Evolutionary conservation across 2,329 filamentous ascomycete species (phyloP).

Genomic region (Colletotrichum higginsianum): DNA sequence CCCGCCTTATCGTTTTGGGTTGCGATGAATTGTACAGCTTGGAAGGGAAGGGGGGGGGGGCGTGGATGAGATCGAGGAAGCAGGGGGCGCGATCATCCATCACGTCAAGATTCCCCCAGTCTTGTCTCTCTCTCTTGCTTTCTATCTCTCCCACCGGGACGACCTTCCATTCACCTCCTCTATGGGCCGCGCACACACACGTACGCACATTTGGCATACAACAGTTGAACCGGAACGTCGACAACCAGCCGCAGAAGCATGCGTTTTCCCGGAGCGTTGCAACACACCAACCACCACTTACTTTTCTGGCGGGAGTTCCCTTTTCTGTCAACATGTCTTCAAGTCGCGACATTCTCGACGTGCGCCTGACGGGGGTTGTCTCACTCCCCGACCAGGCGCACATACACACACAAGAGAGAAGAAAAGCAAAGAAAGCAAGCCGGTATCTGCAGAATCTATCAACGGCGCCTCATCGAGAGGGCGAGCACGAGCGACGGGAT

Average conservation of each 20-base stretch:
- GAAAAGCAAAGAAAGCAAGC: constrained; percentile 8
- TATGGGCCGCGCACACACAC: constrained; percentile 14
- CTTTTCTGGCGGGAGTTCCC: constrained; percentile 9
- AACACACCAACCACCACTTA: constrained; percentile 23
- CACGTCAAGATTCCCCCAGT: constrained; percentile 36
- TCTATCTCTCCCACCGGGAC: constrained; percentile 10
- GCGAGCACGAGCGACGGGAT: constrained; percentile 28
- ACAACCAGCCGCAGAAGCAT: constrained; percentile 18
- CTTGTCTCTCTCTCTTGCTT: constrained; percentile 4
- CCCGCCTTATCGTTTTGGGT: constrained; percentile 34
- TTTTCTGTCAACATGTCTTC: constrained; percentile 31
- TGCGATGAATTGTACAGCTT: constrained; percentile 22
- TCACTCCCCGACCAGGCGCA: constrained; percentile 28
- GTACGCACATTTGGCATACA: constrained; percentile 18
- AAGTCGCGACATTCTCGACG: constrained; percentile 37
- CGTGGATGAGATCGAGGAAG: constrained; percentile 29
- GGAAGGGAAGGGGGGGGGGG: constrained; percentile 5
- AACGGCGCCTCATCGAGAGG: constrained; percentile 16
- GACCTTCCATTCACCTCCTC: constrained; percentile 12
- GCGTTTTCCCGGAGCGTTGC: constrained; percentile 6
- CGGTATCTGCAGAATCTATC: constrained; percentile 12
- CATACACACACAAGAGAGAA: neutral
- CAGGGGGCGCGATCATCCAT: constrained; percentile 20
- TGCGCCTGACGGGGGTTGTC: constrained; percentile 23
- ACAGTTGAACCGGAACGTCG: constrained; percentile 22